phyloP scores from a whole-genome alignment of 2,329 filamentous ascomycete genomes.

The Aspergillus novofumigatus region DNA sequence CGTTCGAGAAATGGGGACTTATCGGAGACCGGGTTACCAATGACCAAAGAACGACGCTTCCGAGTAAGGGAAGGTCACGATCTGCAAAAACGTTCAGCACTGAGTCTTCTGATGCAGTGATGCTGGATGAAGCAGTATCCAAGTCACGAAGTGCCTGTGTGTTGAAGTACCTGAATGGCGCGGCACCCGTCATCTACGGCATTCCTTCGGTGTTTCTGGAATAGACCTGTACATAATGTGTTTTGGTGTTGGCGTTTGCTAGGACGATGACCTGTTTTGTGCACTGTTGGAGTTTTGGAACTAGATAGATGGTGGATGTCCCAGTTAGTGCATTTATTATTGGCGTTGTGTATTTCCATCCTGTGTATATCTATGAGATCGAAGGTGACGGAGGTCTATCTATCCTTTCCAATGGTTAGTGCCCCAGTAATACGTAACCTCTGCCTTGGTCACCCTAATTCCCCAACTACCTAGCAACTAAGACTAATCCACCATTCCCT shows the following conservation, averaged over 20 bases:
- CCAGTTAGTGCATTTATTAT: neutral
- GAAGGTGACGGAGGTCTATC: no score
- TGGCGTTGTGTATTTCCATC: neutral
- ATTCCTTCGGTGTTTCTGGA: constrained; percentile 75
- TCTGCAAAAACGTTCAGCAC: constrained; percentile 9
- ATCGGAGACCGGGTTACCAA: constrained; percentile 42
- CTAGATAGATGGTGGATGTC: neutral
- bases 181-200: constrained; percentile 90
- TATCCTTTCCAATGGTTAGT: no score
- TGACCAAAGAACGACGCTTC: neutral
- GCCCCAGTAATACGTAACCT: no score
- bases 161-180: constrained; percentile 87
- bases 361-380: no score
- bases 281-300: neutral
- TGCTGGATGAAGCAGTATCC: constrained; percentile 76
- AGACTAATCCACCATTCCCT: no score
- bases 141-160: constrained; percentile 73
- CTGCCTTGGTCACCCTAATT: no score
- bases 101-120: constrained; percentile 31
- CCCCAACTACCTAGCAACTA: no score
- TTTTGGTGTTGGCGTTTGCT: constrained; percentile 1
- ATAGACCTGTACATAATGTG: constrained; percentile 14
- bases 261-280: neutral
- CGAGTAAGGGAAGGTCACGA: constrained; percentile 26
- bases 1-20: constrained; percentile 85